Evolutionary conservation across 371 early-diverging fungal genomes (phyloP).

Genomic region (Batkoa obscura): DNA sequence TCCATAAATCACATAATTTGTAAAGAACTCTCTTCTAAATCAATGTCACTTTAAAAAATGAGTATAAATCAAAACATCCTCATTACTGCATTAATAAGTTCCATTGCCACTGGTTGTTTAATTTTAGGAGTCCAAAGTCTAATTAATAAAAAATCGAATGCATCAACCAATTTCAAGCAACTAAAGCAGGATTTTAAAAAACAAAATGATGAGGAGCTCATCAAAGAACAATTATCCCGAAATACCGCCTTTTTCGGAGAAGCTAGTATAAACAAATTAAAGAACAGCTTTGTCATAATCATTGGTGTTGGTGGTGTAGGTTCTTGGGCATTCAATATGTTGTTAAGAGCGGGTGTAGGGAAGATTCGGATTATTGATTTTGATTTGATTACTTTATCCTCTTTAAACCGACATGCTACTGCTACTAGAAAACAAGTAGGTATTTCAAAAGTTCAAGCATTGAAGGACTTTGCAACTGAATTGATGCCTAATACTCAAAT

Average conservation of each 20-base stretch:
- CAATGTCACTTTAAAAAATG: too few species aligned
- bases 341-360: conserved; percentile 73
- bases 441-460: conserved; percentile 59
- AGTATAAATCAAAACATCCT: too few species aligned
- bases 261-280: conserved; percentile 39
- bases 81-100: too few species aligned
- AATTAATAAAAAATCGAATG: too few species aligned
- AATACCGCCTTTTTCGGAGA: conserved; percentile 76
- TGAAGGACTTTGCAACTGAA: conserved; percentile 41
- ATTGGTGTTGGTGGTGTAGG: conserved; percentile 94
- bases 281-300: conserved; percentile 66
- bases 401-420: conserved; percentile 81
- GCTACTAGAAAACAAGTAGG: conserved; percentile 79
- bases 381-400: conserved; percentile 82
- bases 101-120: too few species aligned
- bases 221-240: conserved; percentile 67
- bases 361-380: conserved; percentile 82
- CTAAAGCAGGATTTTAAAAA: too few species aligned
- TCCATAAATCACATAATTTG: too few species aligned
- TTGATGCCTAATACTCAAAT: conserved; percentile 63
- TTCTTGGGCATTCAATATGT: conserved; percentile 77
- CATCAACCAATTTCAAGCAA: too few species aligned
- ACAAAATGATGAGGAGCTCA: conserved; percentile 12
- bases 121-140: too few species aligned
- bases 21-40: too few species aligned